phyloP scores from a whole-genome alignment of 768 basidiomycete genomes.

The Tylopilus vinaceipallidus region DNA sequence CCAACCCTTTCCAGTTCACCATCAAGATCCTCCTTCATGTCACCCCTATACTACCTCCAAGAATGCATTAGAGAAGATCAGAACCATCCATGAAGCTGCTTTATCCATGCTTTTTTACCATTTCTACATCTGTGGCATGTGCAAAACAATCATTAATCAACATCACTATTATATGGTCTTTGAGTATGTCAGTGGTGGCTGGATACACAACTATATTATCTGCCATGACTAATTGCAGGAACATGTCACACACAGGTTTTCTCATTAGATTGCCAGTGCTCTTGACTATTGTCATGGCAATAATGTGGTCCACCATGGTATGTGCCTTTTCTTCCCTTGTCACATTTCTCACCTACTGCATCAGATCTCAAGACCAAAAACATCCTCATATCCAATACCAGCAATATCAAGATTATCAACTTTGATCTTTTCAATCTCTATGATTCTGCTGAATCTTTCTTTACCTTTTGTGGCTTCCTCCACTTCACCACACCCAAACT shows the following conservation, averaged over 20 bases:
- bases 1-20: slow-evolving; percentile 63
- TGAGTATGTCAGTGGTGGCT: slow-evolving; percentile 98
- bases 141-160: too few relatives aligned
- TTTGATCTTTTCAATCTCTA: slow-evolving; percentile 97
- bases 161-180: too few relatives aligned
- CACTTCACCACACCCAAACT: slow-evolving; percentile 99
- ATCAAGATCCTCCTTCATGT: slow-evolving; percentile 97
- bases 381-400: slow-evolving; percentile 96
- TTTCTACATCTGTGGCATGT: too few relatives aligned
- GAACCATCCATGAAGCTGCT: too few relatives aligned
- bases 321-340: slow-evolving; percentile 15
- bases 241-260: slow-evolving; percentile 95
- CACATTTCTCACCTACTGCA: slow-evolving; percentile 1
- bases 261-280: slow-evolving; percentile 94
- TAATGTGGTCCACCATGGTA: slow-evolving; percentile 93
- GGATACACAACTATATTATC: slow-evolving; percentile 99
- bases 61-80: too few relatives aligned
- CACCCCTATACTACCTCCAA: slow-evolving; percentile 61
- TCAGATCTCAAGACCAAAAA: slow-evolving; percentile 97
- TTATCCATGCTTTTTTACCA: too few relatives aligned
- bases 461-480: slow-evolving; percentile 95
- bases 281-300: slow-evolving; percentile 97
- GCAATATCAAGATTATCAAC: slow-evolving; percentile 99
- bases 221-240: slow-evolving; percentile 93
- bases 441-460: slow-evolving; percentile 75